Percentiles rank a stretch among this genome's conserved stretches.
These are phyloP conservation scores for Teunomyces lycoperdinae DNA, from an alignment of 805 yeast genomes.

Conservation along the genomic window DNA sequence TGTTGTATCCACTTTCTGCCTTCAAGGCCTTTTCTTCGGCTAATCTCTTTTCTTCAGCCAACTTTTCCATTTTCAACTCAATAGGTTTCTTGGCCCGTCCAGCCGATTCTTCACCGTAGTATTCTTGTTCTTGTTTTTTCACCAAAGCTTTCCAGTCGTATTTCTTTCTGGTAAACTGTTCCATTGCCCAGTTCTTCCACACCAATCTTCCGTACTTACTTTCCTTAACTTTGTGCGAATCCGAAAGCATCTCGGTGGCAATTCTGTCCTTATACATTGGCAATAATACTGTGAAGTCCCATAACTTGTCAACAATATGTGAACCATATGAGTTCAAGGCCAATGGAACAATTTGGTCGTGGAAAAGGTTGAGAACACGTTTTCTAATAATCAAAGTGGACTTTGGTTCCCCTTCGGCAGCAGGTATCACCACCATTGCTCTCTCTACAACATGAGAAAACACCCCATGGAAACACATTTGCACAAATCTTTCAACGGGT, in stretches of 20 bases:
- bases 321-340: conserved; percentile 89
- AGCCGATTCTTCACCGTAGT: conserved; percentile 17
- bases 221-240: conserved; percentile 70
- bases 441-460: conserved; percentile 86
- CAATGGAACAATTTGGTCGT: conserved; percentile 53
- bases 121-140: conserved; percentile 43
- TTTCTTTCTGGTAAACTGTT: conserved; percentile 66
- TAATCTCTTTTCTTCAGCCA: conserved; percentile 28
- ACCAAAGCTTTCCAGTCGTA: conserved; percentile 77
- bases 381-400: conserved; percentile 57
- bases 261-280: conserved; percentile 85
- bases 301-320: conserved; percentile 79
- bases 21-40: conserved; percentile 24
- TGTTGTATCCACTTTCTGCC: conserved; percentile 19
- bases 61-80: conserved; percentile 39
- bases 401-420: conserved; percentile 42
- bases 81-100: conserved; percentile 34
- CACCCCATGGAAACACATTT: conserved; percentile 85
- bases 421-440: conserved; percentile 44
- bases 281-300: conserved; percentile 74
- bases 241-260: conserved; percentile 60
- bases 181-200: conserved; percentile 95
- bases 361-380: conserved; percentile 62
- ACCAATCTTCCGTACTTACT: conserved; percentile 86
- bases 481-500: conserved; percentile 58